These are phyloP conservation scores for Canavalia gladiata DNA, from an alignment of 306 rosid species.

Conservation along the genomic window DNA sequence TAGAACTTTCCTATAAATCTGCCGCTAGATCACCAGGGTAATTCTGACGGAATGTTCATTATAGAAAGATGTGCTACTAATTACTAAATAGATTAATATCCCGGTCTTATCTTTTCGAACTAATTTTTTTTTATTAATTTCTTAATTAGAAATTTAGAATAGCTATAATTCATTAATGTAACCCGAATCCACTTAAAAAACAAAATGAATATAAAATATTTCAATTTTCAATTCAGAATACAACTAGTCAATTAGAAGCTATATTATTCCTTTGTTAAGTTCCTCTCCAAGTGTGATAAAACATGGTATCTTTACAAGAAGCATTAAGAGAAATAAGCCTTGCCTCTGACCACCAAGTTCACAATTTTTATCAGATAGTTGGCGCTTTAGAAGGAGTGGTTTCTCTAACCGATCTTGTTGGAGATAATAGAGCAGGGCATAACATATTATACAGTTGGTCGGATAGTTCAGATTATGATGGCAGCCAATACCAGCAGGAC, in stretches of 20 bases:
- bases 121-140: background rate
- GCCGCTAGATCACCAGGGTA: background rate
- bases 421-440: slow-evolving; percentile 45
- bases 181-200: background rate
- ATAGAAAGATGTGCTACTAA: slow-evolving; percentile 15
- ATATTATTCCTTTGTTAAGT: background rate
- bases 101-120: background rate
- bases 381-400: slow-evolving; percentile 65
- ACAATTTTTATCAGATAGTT: slow-evolving; percentile 51
- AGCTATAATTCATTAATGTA: background rate
- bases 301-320: background rate
- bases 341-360: background rate
- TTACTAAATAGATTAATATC: background rate
- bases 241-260: background rate
- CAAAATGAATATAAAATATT: background rate
- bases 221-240: background rate
- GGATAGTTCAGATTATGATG: slow-evolving; percentile 46
- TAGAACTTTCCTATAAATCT: background rate
- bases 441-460: slow-evolving; percentile 44
- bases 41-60: background rate
- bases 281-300: background rate
- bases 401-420: slow-evolving; percentile 53
- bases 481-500: slow-evolving; percentile 43
- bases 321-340: background rate
- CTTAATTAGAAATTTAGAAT: too few relatives aligned